Conservation (phyloP, 2,329 filamentous ascomycete species). For the Claviceps capensis region DNA sequence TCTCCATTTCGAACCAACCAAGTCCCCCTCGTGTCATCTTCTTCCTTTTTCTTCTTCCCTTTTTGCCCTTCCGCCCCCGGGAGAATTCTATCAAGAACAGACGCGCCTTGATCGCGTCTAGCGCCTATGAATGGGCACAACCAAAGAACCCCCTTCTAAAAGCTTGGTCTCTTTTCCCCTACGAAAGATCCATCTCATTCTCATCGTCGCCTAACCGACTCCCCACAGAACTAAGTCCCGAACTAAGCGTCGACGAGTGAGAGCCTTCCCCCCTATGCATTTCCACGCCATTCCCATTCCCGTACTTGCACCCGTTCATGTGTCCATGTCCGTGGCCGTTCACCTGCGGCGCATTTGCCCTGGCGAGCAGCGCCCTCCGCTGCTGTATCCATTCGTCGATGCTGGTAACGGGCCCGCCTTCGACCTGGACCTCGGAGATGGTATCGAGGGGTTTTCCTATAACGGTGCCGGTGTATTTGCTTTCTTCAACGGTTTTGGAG, state of each 20-base stretch:
- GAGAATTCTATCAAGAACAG: no score
- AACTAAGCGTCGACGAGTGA: constrained; percentile 33
- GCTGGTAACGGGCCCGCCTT: constrained; percentile 46
- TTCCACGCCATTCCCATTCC: not conserved
- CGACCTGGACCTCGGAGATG: constrained; percentile 53
- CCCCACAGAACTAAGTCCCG: constrained; percentile 40
- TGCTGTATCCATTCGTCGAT: constrained; percentile 25
- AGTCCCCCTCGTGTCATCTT: no score
- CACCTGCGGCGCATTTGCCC: constrained; percentile 2
- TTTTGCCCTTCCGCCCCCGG: no score
- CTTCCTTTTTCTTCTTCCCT: no score
- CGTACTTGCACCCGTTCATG: not conserved
- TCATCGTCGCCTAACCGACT: constrained; percentile 26
- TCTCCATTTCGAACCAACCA: no score
- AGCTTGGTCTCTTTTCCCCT: constrained; percentile 2
- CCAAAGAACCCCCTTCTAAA: not conserved
- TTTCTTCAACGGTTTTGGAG: constrained; percentile 76
- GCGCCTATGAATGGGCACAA: not conserved
- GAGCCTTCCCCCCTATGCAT: not conserved
- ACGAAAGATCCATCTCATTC: constrained; percentile 34
- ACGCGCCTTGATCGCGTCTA: no score
- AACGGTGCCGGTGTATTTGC: constrained; percentile 72
- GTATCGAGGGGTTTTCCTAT: constrained; percentile 62
- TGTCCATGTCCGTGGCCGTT: not conserved
- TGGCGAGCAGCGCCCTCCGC: constrained; percentile 10